Evolutionary conservation across 495 filamentous ascomycete species (phyloP).

Genomic region (Daldinia concentrica): DNA sequence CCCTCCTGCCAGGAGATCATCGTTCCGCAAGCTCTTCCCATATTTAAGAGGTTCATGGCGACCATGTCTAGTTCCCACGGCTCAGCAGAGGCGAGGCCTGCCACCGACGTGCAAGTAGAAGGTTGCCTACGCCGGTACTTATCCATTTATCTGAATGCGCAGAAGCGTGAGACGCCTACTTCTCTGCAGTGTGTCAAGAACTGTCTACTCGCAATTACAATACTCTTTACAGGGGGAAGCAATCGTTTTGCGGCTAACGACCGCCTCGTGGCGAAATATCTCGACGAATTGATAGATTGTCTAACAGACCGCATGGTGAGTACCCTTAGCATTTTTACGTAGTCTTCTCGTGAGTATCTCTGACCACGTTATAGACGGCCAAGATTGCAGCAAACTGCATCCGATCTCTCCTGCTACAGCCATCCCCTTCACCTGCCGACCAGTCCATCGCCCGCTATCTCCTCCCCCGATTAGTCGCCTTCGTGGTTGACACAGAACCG

Average conservation of each 20-base stretch:
- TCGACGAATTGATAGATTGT: slow-evolving; percentile 84
- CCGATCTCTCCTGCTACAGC: slow-evolving; percentile 77
- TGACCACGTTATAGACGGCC: slow-evolving; percentile 63
- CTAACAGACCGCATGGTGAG: slow-evolving; percentile 76
- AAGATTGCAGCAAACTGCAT: slow-evolving; percentile 90
- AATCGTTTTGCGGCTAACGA: slow-evolving; percentile 77
- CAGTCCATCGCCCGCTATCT: slow-evolving; percentile 77
- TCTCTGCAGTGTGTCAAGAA: slow-evolving; percentile 92
- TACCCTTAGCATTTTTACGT: slow-evolving; percentile 32
- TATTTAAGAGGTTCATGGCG: slow-evolving; percentile 88
- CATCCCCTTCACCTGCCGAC: slow-evolving; percentile 70
- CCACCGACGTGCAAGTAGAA: slow-evolving; percentile 62
- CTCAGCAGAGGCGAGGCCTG: slow-evolving; percentile 47
- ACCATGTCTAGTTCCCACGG: slow-evolving; percentile 66
- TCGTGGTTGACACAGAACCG: slow-evolving; percentile 70
- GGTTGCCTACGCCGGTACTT: slow-evolving; percentile 82
- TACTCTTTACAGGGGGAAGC: slow-evolving; percentile 83
- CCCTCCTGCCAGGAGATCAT: slow-evolving; percentile 85
- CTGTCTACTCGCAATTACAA: slow-evolving; percentile 83
- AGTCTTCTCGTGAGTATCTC: neutral
- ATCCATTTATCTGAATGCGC: slow-evolving; percentile 80
- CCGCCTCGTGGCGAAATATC: slow-evolving; percentile 70
- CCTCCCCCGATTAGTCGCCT: slow-evolving; percentile 78
- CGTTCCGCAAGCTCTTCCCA: slow-evolving; percentile 89
- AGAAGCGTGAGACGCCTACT: slow-evolving; percentile 82